phyloP scores from a whole-genome alignment of 768 basidiomycete species.

The Cyclocybe cylindracea region DNA sequence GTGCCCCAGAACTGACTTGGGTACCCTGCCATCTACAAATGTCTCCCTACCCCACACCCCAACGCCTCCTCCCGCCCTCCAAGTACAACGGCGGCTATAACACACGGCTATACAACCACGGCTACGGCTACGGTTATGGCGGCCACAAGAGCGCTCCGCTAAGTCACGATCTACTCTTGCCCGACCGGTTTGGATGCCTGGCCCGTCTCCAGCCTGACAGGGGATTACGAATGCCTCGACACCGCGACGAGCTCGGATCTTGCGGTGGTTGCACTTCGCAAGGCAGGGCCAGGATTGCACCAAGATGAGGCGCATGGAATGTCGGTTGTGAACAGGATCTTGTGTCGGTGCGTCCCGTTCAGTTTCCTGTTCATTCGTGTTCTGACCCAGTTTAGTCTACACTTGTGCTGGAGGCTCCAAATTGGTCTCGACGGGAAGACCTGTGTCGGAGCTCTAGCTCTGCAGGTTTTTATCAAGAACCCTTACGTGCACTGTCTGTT shows the following conservation, averaged over 20 bases:
- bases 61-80: constrained; percentile 39
- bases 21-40: constrained; percentile 42
- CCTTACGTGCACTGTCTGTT: too few relatives aligned
- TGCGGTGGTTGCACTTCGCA: constrained; percentile 75
- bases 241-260: constrained; percentile 60
- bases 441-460: constrained; percentile 27
- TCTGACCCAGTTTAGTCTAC: constrained; percentile 37
- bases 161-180: constrained; percentile 41
- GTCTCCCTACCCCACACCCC: constrained; percentile 34
- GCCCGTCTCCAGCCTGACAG: constrained; percentile 45
- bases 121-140: constrained; percentile 16
- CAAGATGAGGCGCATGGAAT: constrained; percentile 62
- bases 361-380: neutral
- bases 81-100: constrained; percentile 11
- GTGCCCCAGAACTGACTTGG: constrained; percentile 50
- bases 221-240: constrained; percentile 68
- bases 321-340: constrained; percentile 64
- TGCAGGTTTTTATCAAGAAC: neutral
- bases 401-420: constrained; percentile 50
- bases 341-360: constrained; percentile 49
- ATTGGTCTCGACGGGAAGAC: constrained; percentile 40
- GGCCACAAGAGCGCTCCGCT: constrained; percentile 33
- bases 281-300: constrained; percentile 77
- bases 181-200: constrained; percentile 57
- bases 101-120: constrained; percentile 12